These are phyloP conservation scores for Thraustochytrium sp. DNA, from an alignment of 352 stramenopile genomes.

Conservation along the genomic window DNA sequence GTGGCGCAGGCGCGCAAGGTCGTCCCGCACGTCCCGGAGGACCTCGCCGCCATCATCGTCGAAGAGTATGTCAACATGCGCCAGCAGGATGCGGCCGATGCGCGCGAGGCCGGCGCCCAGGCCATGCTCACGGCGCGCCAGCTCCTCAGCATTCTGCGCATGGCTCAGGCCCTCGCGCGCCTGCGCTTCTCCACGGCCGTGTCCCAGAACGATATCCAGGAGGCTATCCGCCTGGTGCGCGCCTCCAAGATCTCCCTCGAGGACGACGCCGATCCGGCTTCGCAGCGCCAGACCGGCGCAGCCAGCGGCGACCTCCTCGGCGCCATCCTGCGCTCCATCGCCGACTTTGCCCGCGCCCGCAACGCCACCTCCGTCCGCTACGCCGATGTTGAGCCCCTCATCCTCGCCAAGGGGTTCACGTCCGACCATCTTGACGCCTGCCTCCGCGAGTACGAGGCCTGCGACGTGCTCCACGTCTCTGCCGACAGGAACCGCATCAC, in stretches of 20 bases:
- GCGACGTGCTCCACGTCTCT: slow-evolving; percentile 17
- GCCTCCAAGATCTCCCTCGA: slow-evolving; percentile 77
- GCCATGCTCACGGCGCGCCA: slow-evolving; percentile 93
- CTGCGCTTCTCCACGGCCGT: slow-evolving; percentile 92
- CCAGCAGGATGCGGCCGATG: slow-evolving; percentile 76
- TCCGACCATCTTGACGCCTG: slow-evolving; percentile 15
- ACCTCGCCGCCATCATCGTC: slow-evolving; percentile 94
- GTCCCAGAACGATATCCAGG: slow-evolving; percentile 92
- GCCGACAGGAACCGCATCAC: not conserved
- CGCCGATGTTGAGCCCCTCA: not conserved
- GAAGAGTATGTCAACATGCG: slow-evolving; percentile 95
- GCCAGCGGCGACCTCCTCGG: not conserved
- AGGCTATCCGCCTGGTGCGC: slow-evolving; percentile 82
- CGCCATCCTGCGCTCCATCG: not conserved
- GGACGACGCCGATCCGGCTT: slow-evolving; percentile 11
- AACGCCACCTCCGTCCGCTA: not conserved
- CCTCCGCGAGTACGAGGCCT: slow-evolving; percentile 31
- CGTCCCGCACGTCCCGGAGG: slow-evolving; percentile 83
- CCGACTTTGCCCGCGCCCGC: not conserved
- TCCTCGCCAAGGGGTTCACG: slow-evolving; percentile 7
- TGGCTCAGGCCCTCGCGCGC: slow-evolving; percentile 90
- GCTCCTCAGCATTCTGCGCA: slow-evolving; percentile 94
- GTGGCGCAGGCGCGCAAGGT: slow-evolving; percentile 63
- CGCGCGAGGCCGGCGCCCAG: slow-evolving; percentile 60
- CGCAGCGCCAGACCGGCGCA: not conserved